Percentiles rank a stretch among this genome's conserved stretches.
phyloP scores from a whole-genome alignment of 1,284 basidiomycete species.

The Sanghuangporus weigelae region DNA sequence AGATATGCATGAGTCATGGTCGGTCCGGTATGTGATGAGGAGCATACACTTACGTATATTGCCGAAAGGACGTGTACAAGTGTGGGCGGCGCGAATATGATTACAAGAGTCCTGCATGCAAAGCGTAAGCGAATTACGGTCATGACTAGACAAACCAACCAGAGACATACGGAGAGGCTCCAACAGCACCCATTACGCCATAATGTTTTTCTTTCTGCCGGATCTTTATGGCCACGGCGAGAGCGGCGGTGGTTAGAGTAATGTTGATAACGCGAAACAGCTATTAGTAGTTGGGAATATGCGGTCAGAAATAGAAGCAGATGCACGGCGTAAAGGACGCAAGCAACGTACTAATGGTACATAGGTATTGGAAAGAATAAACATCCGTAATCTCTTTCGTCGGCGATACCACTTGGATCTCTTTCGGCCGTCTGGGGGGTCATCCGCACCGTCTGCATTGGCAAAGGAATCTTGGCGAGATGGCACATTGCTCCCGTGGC shows the following conservation, averaged over 20 bases:
- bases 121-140: slow-evolving; percentile 5
- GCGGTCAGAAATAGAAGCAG: slow-evolving; percentile 12
- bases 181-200: slow-evolving; percentile 63
- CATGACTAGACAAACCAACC: slow-evolving; percentile 6
- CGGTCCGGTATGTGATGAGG: background rate
- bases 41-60: slow-evolving; percentile 52
- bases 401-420: slow-evolving; percentile 35
- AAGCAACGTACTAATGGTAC: slow-evolving; percentile 60
- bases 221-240: slow-evolving; percentile 78
- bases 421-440: slow-evolving; percentile 29
- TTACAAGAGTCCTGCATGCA: slow-evolving; percentile 64
- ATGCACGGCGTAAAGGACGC: background rate
- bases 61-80: slow-evolving; percentile 82
- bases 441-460: slow-evolving; percentile 30
- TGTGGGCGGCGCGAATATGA: slow-evolving; percentile 83
- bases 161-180: slow-evolving; percentile 72
- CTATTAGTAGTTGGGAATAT: slow-evolving; percentile 35
- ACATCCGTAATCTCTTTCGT: slow-evolving; percentile 52
- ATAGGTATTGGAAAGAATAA: slow-evolving; percentile 66
- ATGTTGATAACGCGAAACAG: slow-evolving; percentile 85
- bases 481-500: slow-evolving; percentile 13
- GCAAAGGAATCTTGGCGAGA: slow-evolving; percentile 28
- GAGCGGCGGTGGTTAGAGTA: slow-evolving; percentile 71
- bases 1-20: background rate
- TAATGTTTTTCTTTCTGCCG: slow-evolving; percentile 50